Base-by-base conservation (phyloP, 1,139 yeast genomes). In the Sugiyamaella pinicola region DNA sequence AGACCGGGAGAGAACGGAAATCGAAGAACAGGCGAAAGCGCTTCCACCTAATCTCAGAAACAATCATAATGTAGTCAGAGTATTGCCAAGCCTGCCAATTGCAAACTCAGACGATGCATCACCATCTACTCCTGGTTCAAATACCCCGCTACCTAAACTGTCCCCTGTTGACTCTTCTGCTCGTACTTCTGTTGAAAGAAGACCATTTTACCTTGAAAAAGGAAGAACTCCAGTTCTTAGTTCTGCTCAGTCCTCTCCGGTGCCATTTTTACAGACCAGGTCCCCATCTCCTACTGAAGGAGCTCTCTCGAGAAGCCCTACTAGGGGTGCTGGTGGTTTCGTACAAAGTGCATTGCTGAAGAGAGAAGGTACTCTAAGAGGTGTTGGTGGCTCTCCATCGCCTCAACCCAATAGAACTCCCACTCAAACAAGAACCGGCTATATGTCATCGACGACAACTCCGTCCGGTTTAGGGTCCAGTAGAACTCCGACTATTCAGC, bases 281-380 rank as follows among this genome's bases (percentile, higher is more conserved):
- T 51, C 60, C 1, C 57, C 62, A 8, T 41, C 56, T 5, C 58
- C 42, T 35, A 40, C 50, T 15, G 49, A n/a, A n/a, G n/a, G 38
- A 7, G 42, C 52, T 21, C 41, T 51, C 10, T 51, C 62, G 9
- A 49, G 59, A 24, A 58, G 65, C 13, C 68, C 68, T 2, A 54
- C 60, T 2, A 46, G 61, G 41, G 61, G 65, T 8, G 64, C 59
- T 39, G 69, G 68, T 10, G 64, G 67, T 15, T 67, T 67, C 53
- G 62, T 67, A 10, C 66, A 65, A 33, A 64, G 68, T 33, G 70
- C 70, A 18, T 55, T 66, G 62, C 55, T 65, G 22, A 63, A 59
- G 42, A 58, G 67, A 12, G 68, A 63, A 41, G 58, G 51, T 1
- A 40, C 46, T 12, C 12, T 47, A 17, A 47, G 40, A 15, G 17